Percentiles rank a stretch among this genome's conserved stretches.
Evolutionary conservation across 352 stramenopile species (phyloP).

Genomic region (Phytophthora pluvialis): DNA sequence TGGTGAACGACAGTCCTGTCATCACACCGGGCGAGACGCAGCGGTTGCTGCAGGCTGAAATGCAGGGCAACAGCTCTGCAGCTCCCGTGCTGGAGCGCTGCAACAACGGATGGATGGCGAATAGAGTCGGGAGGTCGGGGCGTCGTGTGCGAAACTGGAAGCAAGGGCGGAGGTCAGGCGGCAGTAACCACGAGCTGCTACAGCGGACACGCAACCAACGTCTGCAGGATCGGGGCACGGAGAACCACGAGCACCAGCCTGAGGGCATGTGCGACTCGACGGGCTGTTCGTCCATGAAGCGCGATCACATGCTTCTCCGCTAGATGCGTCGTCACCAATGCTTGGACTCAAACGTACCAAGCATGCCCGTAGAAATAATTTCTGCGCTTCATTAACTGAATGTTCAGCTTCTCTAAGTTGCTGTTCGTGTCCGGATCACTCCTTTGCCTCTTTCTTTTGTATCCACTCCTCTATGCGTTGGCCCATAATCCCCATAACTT

Average conservation of each 20-base stretch:
- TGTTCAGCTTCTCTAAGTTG: neutral
- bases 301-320: constrained; percentile 36
- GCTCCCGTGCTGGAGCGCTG: too few relatives aligned
- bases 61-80: too few relatives aligned
- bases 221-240: constrained; percentile 57
- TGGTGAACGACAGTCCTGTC: too few relatives aligned
- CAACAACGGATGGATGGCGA: neutral
- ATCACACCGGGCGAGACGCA: too few relatives aligned
- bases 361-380: too few relatives aligned
- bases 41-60: too few relatives aligned
- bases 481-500: constrained; percentile 37
- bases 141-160: constrained; percentile 50
- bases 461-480: neutral
- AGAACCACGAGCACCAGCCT: constrained; percentile 76
- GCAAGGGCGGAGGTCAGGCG: constrained; percentile 35
- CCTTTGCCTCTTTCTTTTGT: neutral
- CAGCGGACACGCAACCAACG: constrained; percentile 73
- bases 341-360: too few relatives aligned
- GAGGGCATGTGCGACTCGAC: constrained; percentile 61
- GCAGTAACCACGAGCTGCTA: constrained; percentile 61
- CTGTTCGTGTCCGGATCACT: neutral
- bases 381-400: too few relatives aligned
- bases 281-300: constrained; percentile 69
- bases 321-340: too few relatives aligned
- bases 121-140: constrained; percentile 9